phyloP scores from a whole-genome alignment of 1,139 yeast species.

The Blastobotrys arbuscula region DNA sequence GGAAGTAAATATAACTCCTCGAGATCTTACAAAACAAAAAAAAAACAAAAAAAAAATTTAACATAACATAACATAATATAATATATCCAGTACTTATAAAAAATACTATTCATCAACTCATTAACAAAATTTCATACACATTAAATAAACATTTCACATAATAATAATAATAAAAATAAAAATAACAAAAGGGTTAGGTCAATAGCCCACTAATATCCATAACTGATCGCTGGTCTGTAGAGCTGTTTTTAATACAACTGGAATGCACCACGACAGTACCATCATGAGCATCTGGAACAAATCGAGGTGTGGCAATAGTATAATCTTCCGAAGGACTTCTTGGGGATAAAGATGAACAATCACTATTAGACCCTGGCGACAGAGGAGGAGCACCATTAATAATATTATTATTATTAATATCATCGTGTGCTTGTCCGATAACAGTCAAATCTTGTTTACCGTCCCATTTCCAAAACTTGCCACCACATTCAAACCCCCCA shows the following conservation, averaged over 20 bases:
- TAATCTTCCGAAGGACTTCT: slow-evolving; percentile 3
- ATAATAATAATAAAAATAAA: background rate
- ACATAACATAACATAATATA: too few relatives aligned
- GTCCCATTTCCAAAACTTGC: slow-evolving; percentile 38
- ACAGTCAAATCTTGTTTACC: slow-evolving; percentile 31
- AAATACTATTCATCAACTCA: background rate
- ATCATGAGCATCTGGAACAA: background rate
- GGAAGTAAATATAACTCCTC: too few relatives aligned
- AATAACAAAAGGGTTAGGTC: background rate
- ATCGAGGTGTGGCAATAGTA: slow-evolving; percentile 11
- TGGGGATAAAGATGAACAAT: slow-evolving; percentile 5
- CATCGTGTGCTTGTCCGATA: slow-evolving; percentile 17
- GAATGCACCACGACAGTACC: background rate
- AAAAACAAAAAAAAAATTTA: background rate
- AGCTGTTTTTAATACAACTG: too few relatives aligned
- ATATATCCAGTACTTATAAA: too few relatives aligned
- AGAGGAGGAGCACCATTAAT: background rate
- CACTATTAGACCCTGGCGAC: slow-evolving; percentile 2
- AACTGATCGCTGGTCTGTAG: slow-evolving; percentile 8
- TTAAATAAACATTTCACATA: background rate
- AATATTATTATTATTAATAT: background rate
- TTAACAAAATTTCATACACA: background rate
- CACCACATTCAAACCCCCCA: slow-evolving; percentile 38
- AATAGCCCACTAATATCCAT: slow-evolving; percentile 15
- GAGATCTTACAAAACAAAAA: too few relatives aligned